Evolutionary conservation across 2,329 filamentous ascomycete species (phyloP).

Genomic region (Colletotrichum magnum): DNA sequence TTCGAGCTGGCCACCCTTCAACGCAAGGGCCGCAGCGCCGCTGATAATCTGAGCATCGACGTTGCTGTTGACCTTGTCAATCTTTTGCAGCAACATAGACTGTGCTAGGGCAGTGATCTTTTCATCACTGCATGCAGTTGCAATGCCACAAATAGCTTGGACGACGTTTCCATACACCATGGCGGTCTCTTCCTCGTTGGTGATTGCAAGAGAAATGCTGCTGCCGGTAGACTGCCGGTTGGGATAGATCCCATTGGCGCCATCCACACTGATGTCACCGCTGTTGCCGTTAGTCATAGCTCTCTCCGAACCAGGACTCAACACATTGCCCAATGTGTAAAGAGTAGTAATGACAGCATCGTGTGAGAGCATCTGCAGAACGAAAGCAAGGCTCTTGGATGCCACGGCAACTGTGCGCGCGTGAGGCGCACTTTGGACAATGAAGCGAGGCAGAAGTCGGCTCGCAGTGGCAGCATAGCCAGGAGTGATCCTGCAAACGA

Average conservation of each 20-base stretch:
- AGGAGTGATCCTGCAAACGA: constrained; percentile 83
- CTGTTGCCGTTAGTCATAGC: constrained; percentile 67
- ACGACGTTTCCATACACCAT: constrained; percentile 89
- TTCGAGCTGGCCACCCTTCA: constrained; percentile 84
- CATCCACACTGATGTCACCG: constrained; percentile 51
- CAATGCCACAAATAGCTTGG: constrained; percentile 94
- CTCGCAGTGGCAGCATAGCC: constrained; percentile 82
- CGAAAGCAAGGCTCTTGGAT: constrained; percentile 86
- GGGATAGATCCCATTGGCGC: constrained; percentile 64
- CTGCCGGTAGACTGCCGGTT: constrained; percentile 77
- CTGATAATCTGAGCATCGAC: constrained; percentile 90
- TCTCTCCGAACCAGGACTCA: constrained; percentile 79
- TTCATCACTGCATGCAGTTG: constrained; percentile 83
- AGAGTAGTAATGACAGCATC: constrained; percentile 95
- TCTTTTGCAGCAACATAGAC: constrained; percentile 96
- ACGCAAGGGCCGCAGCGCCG: constrained; percentile 83
- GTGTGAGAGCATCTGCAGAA: constrained; percentile 86
- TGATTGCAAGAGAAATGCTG: constrained; percentile 82
- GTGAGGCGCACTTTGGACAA: constrained; percentile 85
- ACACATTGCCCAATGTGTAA: constrained; percentile 95
- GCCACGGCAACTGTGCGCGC: constrained; percentile 80
- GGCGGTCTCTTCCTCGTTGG: constrained; percentile 83
- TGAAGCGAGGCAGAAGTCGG: constrained; percentile 85
- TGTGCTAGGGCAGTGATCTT: constrained; percentile 95
- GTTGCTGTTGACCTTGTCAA: constrained; percentile 83